Evolutionary conservation across 1,284 basidiomycete species (phyloP).

Genomic region (Pseudozyma thailandica): DNA sequence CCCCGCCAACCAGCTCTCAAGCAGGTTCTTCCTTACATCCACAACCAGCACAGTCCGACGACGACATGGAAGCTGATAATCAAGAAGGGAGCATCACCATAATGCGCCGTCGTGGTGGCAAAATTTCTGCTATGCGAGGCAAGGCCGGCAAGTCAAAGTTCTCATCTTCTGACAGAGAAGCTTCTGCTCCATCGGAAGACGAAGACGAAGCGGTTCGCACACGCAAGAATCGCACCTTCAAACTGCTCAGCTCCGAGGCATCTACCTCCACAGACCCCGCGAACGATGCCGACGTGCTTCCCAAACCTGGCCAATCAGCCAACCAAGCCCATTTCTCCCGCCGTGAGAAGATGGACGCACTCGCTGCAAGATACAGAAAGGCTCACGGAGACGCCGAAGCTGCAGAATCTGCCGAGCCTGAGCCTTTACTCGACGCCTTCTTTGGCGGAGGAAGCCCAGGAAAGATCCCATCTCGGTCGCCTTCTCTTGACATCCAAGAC

Average conservation of each 20-base stretch:
- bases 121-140: constrained; percentile 41
- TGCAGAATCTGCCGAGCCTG: constrained; percentile 8
- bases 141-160: constrained; percentile 24
- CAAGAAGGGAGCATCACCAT: constrained; percentile 14
- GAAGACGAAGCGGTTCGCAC: constrained; percentile 9
- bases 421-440: constrained; percentile 31
- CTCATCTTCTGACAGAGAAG: constrained; percentile 22
- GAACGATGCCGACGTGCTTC: constrained; percentile 1
- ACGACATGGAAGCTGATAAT: constrained; percentile 7
- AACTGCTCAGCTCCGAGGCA: constrained; percentile 22
- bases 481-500: constrained; percentile 36
- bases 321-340: constrained; percentile 5
- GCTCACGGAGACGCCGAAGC: constrained; percentile 8
- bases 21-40: constrained; percentile 14
- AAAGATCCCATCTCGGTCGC: constrained; percentile 23
- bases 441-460: constrained; percentile 15
- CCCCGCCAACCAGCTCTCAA: constrained; percentile 29
- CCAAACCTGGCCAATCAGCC: constrained; percentile 8
- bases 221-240: constrained; percentile 28
- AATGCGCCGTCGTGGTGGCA: constrained; percentile 26
- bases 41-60: constrained; percentile 4
- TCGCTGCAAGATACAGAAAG: constrained; percentile 27
- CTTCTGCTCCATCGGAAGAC: constrained; percentile 8
- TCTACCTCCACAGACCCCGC: constrained; percentile 9
- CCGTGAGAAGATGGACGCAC: constrained; percentile 34